Evolutionary conservation across 495 filamentous ascomycete species (phyloP).

Genomic region (Pyrenopolyporus hunteri): DNA sequence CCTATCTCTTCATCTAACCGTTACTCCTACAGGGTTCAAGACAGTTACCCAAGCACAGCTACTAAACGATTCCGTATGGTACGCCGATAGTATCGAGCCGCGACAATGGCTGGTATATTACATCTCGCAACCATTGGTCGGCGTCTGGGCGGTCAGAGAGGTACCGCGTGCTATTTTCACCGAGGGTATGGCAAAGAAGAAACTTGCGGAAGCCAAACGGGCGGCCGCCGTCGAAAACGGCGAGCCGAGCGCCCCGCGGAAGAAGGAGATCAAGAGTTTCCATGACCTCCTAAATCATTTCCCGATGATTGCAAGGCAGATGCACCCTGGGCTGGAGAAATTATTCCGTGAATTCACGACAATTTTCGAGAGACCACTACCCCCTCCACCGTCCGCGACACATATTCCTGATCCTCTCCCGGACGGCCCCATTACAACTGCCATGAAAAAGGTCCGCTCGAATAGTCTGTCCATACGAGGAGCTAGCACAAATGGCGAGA

Average conservation of each 20-base stretch:
- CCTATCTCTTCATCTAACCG: conserved; percentile 16
- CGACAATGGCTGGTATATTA: conserved; percentile 97
- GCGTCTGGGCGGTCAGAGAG: conserved; percentile 76
- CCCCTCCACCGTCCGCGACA: conserved; percentile 71
- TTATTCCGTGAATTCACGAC: conserved; percentile 88
- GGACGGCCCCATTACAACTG: conserved; percentile 56
- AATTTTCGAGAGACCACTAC: conserved; percentile 82
- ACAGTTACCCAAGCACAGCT: conserved; percentile 88
- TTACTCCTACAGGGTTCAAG: conserved; percentile 74
- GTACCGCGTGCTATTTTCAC: conserved; percentile 66
- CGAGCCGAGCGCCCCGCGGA: conserved; percentile 59
- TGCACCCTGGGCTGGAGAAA: conserved; percentile 90
- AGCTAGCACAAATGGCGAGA: conserved; percentile 33
- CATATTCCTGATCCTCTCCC: conserved; percentile 58
- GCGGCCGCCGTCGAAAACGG: conserved; percentile 44
- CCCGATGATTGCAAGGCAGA: conserved; percentile 95
- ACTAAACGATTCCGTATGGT: conserved; percentile 84
- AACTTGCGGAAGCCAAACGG: conserved; percentile 40
- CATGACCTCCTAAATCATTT: conserved; percentile 90
- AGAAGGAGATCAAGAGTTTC: conserved; percentile 91
- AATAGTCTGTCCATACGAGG: conserved; percentile 48
- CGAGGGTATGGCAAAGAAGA: conserved; percentile 44
- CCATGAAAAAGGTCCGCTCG: conserved; percentile 57
- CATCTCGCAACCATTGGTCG: conserved; percentile 90
- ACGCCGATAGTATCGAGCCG: conserved; percentile 79